phyloP scores from a whole-genome alignment of 345 rosid species.

The Citrus unshiu region DNA sequence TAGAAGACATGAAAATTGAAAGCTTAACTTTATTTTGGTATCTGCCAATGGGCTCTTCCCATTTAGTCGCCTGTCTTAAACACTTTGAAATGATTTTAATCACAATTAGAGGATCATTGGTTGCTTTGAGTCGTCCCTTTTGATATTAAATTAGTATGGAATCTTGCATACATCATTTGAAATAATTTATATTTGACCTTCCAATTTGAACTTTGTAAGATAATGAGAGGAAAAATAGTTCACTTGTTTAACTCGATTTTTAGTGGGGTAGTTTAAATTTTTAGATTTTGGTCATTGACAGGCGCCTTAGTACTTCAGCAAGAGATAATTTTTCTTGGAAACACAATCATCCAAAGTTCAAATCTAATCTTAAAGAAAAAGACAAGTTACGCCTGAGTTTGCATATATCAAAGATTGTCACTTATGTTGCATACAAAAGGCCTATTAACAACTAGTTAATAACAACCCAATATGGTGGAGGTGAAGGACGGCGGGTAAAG shows the following conservation, averaged over 20 bases:
- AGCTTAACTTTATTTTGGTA: background rate
- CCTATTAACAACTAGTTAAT: background rate
- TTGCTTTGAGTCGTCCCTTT: background rate
- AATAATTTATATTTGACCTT: background rate
- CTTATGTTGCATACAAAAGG: background rate
- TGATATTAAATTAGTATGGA: background rate
- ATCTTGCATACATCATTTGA: background rate
- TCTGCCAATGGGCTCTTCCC: constrained; percentile 10
- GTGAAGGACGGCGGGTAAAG: background rate
- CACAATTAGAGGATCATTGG: background rate
- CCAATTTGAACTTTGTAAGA: background rate
- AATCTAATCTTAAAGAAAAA: background rate
- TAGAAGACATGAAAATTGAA: constrained; percentile 15
- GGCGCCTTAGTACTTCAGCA: background rate
- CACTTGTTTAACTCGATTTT: background rate
- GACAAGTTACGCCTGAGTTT: background rate
- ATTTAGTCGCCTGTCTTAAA: constrained; percentile 12
- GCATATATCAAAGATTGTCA: background rate
- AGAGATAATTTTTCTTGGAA: background rate
- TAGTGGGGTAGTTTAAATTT: background rate
- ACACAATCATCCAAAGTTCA: background rate
- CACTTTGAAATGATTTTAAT: background rate
- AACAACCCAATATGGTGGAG: background rate
- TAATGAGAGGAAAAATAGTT: background rate
- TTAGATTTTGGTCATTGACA: background rate